Evolutionary conservation across 1,139 yeast species (phyloP).

Genomic region (Geotrichum klebahnii): DNA sequence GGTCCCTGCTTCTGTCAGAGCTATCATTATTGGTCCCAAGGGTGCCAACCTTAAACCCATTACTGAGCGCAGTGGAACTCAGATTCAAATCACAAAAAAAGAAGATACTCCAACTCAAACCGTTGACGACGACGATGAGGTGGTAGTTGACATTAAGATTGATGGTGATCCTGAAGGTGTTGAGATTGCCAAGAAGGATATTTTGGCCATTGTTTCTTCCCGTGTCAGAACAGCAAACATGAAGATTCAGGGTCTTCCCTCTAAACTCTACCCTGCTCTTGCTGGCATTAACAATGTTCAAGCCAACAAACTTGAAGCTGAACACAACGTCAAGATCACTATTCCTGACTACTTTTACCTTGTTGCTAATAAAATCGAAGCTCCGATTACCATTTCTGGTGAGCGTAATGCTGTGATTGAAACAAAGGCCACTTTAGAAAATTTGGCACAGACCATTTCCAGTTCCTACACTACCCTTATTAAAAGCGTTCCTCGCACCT

Average conservation of each 20-base stretch:
- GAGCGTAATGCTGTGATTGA: slow-evolving; percentile 57
- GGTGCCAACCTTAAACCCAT: slow-evolving; percentile 83
- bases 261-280: slow-evolving; percentile 37
- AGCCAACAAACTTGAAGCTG: slow-evolving; percentile 22
- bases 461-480: slow-evolving; percentile 39
- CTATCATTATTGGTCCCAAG: slow-evolving; percentile 82
- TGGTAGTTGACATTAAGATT: slow-evolving; percentile 56
- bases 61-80: slow-evolving; percentile 64
- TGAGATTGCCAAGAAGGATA: slow-evolving; percentile 64
- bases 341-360: slow-evolving; percentile 34
- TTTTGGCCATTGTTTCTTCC: slow-evolving; percentile 69
- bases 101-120: slow-evolving; percentile 30
- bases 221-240: slow-evolving; percentile 44
- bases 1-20: slow-evolving; percentile 75
- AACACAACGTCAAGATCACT: slow-evolving; percentile 36
- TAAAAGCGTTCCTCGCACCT: slow-evolving; percentile 47
- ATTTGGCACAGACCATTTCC: slow-evolving; percentile 44
- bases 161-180: slow-evolving; percentile 88
- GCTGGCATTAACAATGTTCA: slow-evolving; percentile 21
- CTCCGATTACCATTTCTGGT: slow-evolving; percentile 51
- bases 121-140: slow-evolving; percentile 48
- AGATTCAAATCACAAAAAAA: slow-evolving; percentile 64
- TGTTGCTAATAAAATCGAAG: slow-evolving; percentile 24
- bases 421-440: slow-evolving; percentile 48
- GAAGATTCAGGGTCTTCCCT: slow-evolving; percentile 40